These are phyloP conservation scores for Dipteronia dyeriana DNA, from an alignment of 345 rosid species.

Conservation along the genomic window DNA sequence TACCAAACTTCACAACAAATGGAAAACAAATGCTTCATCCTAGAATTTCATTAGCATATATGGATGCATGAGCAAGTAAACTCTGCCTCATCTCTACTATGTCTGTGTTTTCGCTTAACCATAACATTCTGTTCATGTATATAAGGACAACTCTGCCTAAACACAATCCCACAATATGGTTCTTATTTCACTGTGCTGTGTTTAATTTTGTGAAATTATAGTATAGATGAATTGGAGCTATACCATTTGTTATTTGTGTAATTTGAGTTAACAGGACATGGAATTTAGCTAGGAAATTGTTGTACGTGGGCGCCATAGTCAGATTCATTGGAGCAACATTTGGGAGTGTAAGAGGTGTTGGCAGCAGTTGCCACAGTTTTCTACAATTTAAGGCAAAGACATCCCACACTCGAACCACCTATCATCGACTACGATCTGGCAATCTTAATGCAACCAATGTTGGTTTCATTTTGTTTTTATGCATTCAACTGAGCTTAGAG, in stretches of 20 bases:
- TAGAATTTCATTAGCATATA: too few species aligned
- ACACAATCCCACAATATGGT: too few species aligned
- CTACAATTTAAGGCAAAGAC: neutral
- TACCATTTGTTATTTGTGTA: neutral
- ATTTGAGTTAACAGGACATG: constrained; percentile 26
- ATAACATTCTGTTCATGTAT: too few species aligned
- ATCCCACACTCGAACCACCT: neutral
- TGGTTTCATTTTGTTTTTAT: neutral
- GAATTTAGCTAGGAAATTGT: constrained; percentile 42
- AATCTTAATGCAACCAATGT: neutral
- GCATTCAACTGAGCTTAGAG: constrained; percentile 7
- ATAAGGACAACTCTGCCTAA: too few species aligned
- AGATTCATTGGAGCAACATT: constrained; percentile 54
- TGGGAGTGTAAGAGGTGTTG: constrained; percentile 51
- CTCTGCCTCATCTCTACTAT: too few species aligned
- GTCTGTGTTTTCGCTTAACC: too few species aligned
- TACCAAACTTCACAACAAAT: too few species aligned
- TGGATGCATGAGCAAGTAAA: too few species aligned
- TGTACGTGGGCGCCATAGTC: constrained; percentile 37
- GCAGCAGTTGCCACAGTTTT: constrained; percentile 13
- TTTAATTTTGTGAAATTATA: neutral
- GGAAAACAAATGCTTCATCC: too few species aligned
- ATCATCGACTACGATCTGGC: neutral
- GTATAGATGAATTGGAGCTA: neutral
- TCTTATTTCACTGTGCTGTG: too few species aligned